Base-by-base conservation (phyloP, 768 basidiomycete species). In the Phanerodontia chrysosporium region DNA sequence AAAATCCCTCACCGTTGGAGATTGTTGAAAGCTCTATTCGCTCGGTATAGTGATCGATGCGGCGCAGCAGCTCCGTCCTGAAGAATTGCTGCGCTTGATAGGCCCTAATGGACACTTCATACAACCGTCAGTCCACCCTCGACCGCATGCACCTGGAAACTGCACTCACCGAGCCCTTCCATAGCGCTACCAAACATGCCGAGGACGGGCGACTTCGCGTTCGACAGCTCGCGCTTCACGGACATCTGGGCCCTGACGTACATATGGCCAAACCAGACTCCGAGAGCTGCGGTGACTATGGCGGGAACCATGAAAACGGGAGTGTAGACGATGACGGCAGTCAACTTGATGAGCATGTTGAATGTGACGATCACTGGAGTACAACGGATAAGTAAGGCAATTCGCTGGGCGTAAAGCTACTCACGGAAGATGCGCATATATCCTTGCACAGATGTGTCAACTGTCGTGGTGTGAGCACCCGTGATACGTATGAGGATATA, bases 181-280 rank as follows among this genome's bases (percentile, higher is more conserved):
- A 84, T 76, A 0, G 80, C 78, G 18, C 81, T 79, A 8, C 78
- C 74, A 61, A 84, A 81, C 55, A 80, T 76, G 24, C 75, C 76
- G 54, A 80, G 73, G 3, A 82, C 74, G 0, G 82, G 82, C 13
- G 78, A 73, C 51, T 76, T 75, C 6, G 76, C 74, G 52, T 78
- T 80, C 39, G 76, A 78, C 78, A 80, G 78, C 66, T 83, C 80
- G 21, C 82, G 73, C 70, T 83, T 84, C 62, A 83, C 78, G 14
- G 77, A 75, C 16, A 83, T 72, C 62, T 85, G 83, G 1, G 80
- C 79, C 58, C 75, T 75, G 64, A 84, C 80, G 65, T 84, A 84
- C 10, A 83, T 66, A 30, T 76, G 74, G 27, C 80, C 81, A 13
- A 76, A 59, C 58, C 73, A 67, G 18, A 60, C 72, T 3, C 81